Base-by-base conservation (phyloP, 164 flowering plant species). In the Vitis vinifera region DNA sequence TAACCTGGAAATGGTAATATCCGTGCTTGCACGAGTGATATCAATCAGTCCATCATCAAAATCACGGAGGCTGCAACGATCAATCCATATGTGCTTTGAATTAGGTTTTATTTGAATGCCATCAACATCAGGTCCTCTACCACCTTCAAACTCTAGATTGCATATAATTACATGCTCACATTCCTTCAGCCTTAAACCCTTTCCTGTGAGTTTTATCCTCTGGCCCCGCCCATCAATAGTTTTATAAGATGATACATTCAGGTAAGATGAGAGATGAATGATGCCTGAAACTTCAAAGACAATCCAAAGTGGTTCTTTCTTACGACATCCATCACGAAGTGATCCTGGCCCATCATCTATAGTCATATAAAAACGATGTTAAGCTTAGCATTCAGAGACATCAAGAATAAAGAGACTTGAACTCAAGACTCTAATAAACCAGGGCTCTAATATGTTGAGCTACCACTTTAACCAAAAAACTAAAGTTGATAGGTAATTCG, bases 211-310 rank as follows among this genome's bases (percentile, higher is more conserved):
- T 68, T 86, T 93, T n/a, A 93, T 74, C 80, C 88, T 85, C 37
- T 91, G 91, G 55, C 98, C 97, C 13, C 98, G 94, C 5, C 98
- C 98, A 78, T 92, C 98, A 31, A 92, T 82, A 14, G 96, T 92
- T 75, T 91, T 92, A 65, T 88, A 80, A 14, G 98, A 92, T 0
- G 94, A 91, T 7, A 92, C 93, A 62, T 16, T 82, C 73, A 92
- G 62, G 80, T 79, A 83, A 11, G 97, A 90, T 1, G 79, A 70
- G 3, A 92, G 91, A 4, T 83, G 67, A 71, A 92, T 90, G 50
- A 80, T 84, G 58, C 97, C 97, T 11, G 96, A 91, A 44, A 92
- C 83, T 59, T 88, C 89, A 76, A 92, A 92, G 19, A 90, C 85
- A 66, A 92, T 87, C 97, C 97, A 92, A 1, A 88, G 80, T 5